Conservation (phyloP, 345 rosid genomes). For the Chamaenerion angustifolium region DNA sequence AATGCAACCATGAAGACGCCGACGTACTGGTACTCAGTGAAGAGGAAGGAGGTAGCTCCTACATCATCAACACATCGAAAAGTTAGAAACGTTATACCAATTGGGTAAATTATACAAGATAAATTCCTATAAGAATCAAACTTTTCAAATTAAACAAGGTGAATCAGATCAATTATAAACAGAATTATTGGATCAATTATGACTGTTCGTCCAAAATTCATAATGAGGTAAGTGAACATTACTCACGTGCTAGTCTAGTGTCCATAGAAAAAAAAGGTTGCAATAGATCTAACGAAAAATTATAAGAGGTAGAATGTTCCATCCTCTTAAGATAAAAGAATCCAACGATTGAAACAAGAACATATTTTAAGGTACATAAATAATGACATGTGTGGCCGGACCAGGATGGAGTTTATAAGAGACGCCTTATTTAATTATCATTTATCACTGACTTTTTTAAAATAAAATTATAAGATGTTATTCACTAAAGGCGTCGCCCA, state of each 20-base stretch:
- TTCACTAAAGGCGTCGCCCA: too few species aligned
- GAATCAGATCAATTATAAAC: too few species aligned
- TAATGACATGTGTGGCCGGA: background rate
- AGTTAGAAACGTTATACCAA: background rate
- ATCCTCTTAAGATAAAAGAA: background rate
- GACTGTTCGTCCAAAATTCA: constrained; percentile 3
- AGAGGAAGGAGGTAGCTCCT: constrained; percentile 62
- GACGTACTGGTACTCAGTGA: constrained; percentile 47
- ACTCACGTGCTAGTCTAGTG: too few species aligned
- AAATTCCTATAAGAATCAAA: too few species aligned
- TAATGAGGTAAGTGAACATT: too few species aligned
- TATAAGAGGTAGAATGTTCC: background rate
- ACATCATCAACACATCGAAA: constrained; percentile 3
- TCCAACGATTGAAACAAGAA: background rate
- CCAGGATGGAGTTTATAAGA: too few species aligned
- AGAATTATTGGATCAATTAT: too few species aligned
- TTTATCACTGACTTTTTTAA: too few species aligned
- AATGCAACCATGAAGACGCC: constrained; percentile 48
- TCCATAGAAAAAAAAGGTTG: background rate
- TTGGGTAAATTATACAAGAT: background rate
- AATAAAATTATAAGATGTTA: too few species aligned
- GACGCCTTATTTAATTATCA: too few species aligned
- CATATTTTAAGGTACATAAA: background rate
- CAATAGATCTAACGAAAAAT: background rate
- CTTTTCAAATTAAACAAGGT: too few species aligned